phyloP scores from a whole-genome alignment of 441 rosid species.

The Pelargonium cotyledonis region DNA sequence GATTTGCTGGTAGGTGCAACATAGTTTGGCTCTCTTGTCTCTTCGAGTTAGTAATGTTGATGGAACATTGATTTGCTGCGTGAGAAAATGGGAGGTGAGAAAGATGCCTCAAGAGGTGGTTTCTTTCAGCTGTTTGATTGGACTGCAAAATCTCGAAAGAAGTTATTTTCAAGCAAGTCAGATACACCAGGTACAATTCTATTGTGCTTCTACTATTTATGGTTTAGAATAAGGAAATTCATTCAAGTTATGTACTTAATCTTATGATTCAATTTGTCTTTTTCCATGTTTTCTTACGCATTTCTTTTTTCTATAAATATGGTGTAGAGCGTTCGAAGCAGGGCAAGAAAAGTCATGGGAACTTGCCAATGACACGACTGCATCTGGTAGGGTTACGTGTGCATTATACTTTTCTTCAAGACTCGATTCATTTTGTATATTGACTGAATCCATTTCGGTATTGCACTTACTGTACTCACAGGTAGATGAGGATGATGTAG shows the following conservation, averaged over 20 bases:
- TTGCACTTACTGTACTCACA: slow-evolving; percentile 22
- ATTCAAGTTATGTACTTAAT: neutral
- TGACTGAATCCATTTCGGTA: slow-evolving; percentile 14
- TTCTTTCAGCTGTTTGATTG: slow-evolving; percentile 90
- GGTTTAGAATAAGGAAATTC: neutral
- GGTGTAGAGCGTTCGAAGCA: slow-evolving; percentile 50
- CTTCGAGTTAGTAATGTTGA: slow-evolving; percentile 16
- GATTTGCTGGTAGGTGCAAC: slow-evolving; percentile 20
- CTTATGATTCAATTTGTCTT: neutral
- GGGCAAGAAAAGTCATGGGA: slow-evolving; percentile 61
- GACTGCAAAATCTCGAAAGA: slow-evolving; percentile 93
- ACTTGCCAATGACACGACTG: slow-evolving; percentile 51
- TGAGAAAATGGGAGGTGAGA: slow-evolving; percentile 54
- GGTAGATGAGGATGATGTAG: slow-evolving; percentile 65
- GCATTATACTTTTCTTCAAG: neutral
- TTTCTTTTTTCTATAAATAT: slow-evolving; percentile 7
- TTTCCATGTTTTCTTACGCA: slow-evolving; percentile 11
- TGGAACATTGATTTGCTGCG: slow-evolving; percentile 12
- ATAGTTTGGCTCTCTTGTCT: slow-evolving; percentile 12
- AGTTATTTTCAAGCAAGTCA: slow-evolving; percentile 74
- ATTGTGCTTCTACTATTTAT: neutral
- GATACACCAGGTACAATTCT: slow-evolving; percentile 54
- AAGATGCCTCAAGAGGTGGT: slow-evolving; percentile 59
- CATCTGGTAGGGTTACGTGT: slow-evolving; percentile 33
- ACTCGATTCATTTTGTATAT: slow-evolving; percentile 1